Conservation (phyloP, 768 basidiomycete genomes). For the Termitomyces sp. region DNA sequence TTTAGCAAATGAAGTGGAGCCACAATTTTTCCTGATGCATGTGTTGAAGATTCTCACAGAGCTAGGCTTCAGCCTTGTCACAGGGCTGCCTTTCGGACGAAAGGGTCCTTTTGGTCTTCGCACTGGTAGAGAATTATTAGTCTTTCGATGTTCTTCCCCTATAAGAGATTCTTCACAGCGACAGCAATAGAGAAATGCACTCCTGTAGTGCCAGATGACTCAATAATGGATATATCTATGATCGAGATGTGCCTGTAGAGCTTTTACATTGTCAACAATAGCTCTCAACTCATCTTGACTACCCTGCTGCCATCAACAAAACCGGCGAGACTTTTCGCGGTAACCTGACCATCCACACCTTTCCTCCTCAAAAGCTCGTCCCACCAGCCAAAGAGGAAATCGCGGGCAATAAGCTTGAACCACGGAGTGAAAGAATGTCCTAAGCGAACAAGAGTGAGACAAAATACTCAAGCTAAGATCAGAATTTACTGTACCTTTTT, state of each 20-base stretch:
- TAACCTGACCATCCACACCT: slow-evolving; percentile 47
- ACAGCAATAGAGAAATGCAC: background rate
- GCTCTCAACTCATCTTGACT: slow-evolving; percentile 35
- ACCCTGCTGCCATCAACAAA: slow-evolving; percentile 71
- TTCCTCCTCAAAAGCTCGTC: slow-evolving; percentile 73
- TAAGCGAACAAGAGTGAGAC: slow-evolving; percentile 22
- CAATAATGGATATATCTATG: background rate
- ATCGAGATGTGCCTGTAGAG: background rate
- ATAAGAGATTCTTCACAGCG: background rate
- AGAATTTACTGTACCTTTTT: slow-evolving; percentile 47
- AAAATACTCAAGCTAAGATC: background rate
- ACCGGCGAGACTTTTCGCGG: slow-evolving; percentile 59
- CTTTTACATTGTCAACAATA: too few relatives aligned
- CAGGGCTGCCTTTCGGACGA: slow-evolving; percentile 55
- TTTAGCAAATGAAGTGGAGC: slow-evolving; percentile 39
- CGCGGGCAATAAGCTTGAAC: slow-evolving; percentile 97
- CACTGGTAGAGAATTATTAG: slow-evolving; percentile 51
- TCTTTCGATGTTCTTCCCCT: slow-evolving; percentile 45
- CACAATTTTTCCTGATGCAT: slow-evolving; percentile 53
- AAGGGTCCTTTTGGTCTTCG: slow-evolving; percentile 38
- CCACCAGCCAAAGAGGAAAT: slow-evolving; percentile 99
- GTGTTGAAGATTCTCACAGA: slow-evolving; percentile 53
- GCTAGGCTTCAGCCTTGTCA: slow-evolving; percentile 58
- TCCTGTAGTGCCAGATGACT: background rate
- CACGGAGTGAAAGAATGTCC: slow-evolving; percentile 94